Evolutionary conservation across 306 rosid species (phyloP), one percentile per base, ranked within the genome.

Genomic region (Notholithocarpus densiflorus): DNA sequence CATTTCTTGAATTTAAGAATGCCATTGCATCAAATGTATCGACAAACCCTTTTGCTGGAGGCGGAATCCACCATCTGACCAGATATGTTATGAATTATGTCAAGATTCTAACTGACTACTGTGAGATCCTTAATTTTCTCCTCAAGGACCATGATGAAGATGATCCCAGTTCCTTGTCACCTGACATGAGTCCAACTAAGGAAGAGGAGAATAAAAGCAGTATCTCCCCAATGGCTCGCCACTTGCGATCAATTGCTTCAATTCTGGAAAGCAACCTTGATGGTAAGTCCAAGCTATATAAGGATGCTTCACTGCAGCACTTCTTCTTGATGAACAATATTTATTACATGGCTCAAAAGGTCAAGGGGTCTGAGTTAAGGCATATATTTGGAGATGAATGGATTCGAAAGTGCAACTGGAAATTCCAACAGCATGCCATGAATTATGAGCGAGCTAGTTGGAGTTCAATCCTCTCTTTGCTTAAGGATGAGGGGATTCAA

Each of bases 291-390:
- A 89, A 86, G 82, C 84, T 90, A 68, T 94, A 89, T 79, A 89
- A 34, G 81, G 98, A 92, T 12, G 56, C 75, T 59, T 82, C 94
- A 11, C 85, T 92, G 86, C 98, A 94, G 84, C 92, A 89, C 64
- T 73, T 94, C 79, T 94, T 94, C 90, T 84, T 92, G 83, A 94
- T 92, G 97, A 94, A 92, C 89, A 94, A 94, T 86, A 75, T 89
- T 29, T 93, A 89, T 71, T 94, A 94, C 74, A 94, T 94, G 98
- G 94, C 97, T 76, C 88, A 89, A 80, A 94, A 92, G 86, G 98
- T 89, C 23, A 91, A 90, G 68, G 94, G 93, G 20, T 79, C 89
- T 10, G 97, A 94, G 54, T 93, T 94, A 11, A 82, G 89, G 87
- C 75, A 77, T 55, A 31, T 87, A 26, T 86, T 87, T 60, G 94